A percentile compares a stretch with the other conserved stretches of the same genome.
Evolutionary conservation across 345 rosid genomes (phyloP).

Genomic region (Odontarrhena argentea): DNA sequence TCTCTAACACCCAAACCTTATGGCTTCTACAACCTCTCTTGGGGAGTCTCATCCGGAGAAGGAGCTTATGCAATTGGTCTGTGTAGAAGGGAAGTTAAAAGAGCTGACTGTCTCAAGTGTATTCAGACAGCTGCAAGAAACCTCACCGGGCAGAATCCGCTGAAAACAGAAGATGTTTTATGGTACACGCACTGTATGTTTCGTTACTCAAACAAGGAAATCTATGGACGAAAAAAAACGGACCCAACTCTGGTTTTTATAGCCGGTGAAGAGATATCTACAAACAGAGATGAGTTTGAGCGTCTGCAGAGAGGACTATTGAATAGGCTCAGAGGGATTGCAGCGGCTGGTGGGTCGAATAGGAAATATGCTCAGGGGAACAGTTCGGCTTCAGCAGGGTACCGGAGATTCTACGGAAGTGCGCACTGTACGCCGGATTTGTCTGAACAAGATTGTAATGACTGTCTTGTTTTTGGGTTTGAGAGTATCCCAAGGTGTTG

Average conservation of each 20-base stretch:
- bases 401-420: conserved; percentile 36
- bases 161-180: conserved; percentile 34
- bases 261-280: neutral
- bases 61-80: conserved; percentile 40
- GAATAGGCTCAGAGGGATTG: conserved; percentile 25
- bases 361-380: conserved; percentile 51
- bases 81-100: conserved; percentile 51
- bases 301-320: conserved; percentile 34
- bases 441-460: conserved; percentile 37
- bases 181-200: conserved; percentile 50
- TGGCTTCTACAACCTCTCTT: conserved; percentile 43
- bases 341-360: conserved; percentile 39
- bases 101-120: conserved; percentile 44
- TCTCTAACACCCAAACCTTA: conserved; percentile 30
- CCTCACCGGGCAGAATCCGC: conserved; percentile 30
- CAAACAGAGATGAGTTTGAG: conserved; percentile 24
- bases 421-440: conserved; percentile 56
- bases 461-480: conserved; percentile 37
- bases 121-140: conserved; percentile 29
- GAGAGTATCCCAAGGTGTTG: conserved; percentile 35
- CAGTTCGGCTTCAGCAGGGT: neutral
- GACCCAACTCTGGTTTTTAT: neutral
- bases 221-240: conserved; percentile 35
- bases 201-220: conserved; percentile 42
- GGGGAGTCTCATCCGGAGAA: conserved; percentile 29